A percentile compares a stretch with the other conserved stretches of the same genome.
These are phyloP conservation scores for Pseudohalonectria lignicola DNA, from an alignment of 2,329 filamentous ascomycete species.

Conservation along the genomic window DNA sequence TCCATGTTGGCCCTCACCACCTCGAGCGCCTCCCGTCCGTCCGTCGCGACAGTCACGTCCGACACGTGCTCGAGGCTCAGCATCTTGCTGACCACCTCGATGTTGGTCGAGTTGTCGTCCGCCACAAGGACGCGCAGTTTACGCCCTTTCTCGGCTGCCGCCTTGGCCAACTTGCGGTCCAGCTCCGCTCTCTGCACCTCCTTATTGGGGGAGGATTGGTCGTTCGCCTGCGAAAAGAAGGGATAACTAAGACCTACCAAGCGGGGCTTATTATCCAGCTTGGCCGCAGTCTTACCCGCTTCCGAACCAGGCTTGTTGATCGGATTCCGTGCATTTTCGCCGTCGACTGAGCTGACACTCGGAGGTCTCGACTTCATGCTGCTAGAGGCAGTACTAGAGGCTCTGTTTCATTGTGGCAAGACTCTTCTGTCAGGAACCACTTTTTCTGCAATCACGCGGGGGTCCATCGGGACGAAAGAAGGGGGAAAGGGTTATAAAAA, in stretches of 20 bases:
- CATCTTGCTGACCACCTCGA: conserved; percentile 49
- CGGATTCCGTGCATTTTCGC: too few species aligned
- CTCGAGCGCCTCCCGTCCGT: conserved; percentile 80
- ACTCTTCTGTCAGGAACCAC: too few species aligned
- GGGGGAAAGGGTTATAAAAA: too few species aligned
- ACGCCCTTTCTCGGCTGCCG: conserved; percentile 21
- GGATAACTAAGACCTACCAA: conserved; percentile 74
- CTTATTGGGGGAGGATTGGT: conserved; percentile 25
- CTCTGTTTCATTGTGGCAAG: too few species aligned
- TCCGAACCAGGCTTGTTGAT: too few species aligned
- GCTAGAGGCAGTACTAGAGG: conserved; percentile 43
- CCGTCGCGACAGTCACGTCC: conserved; percentile 79
- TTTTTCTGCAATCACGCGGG: neutral
- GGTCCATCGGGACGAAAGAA: too few species aligned
- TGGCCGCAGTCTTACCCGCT: conserved; percentile 20
- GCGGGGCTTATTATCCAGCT: conserved; percentile 60
- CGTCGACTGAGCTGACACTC: conserved; percentile 21
- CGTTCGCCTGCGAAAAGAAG: conserved; percentile 59
- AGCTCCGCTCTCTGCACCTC: conserved; percentile 56
- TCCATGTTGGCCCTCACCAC: conserved; percentile 76
- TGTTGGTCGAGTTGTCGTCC: conserved; percentile 53
- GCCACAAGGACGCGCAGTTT: conserved; percentile 78
- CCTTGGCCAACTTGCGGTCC: conserved; percentile 53
- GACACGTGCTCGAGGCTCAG: conserved; percentile 70
- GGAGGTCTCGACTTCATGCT: conserved; percentile 37